Evolutionary conservation across 768 basidiomycete genomes (phyloP), one percentile per base, ranked within the genome.

Genomic region (Nidularia pulvinata): DNA sequence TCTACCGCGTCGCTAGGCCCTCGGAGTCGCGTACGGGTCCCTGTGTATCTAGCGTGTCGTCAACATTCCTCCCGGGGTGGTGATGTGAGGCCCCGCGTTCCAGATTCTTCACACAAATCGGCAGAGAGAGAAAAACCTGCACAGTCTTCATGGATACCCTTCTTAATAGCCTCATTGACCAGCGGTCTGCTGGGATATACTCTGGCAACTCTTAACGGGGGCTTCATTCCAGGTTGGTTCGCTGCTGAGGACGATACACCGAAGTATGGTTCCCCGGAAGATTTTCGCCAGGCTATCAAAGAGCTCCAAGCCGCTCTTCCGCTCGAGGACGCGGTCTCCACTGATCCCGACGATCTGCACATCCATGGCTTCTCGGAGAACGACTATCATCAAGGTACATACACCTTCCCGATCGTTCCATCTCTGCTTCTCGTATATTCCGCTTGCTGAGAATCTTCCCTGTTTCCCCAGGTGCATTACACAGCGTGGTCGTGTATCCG

Each of bases 401-500:
- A 7, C n/a, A 7, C 13, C 39, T 16, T 14, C 14, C 36, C 35
- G 16, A 39, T 16, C 36, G 4, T n/a, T 34, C 10, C 16, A 14
- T 7, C 33, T n/a, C 13, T n/a, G 11, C n/a, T 14, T n/a, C 16
- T 30, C 14, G 37, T 34, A 14, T 42, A 10, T n/a, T 37, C 39
- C 39, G 13, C 3, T 9, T 30, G 19, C 46, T 52, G 25, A 25
- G 25, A 42, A 42, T 16, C 25, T 45, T 55, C 46, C n/a, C 7
- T 22, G 33, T n/a, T 16, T 22, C 2, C 32, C 49, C 39, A 82
- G 82, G 69, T 48, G 61, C 67, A 32, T 60, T 64, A 6, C 87
- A 85, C 46, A 83, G 76, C 36, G 84, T 88, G 5, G 77, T 89
- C 1, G 82, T 89, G 2, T 86, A 83, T 60, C 88, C 88, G 0